These are phyloP conservation scores for carrot (Daucus carota) DNA, from an alignment of 129 eudicot species.

Conservation along the genomic window DH1_v3.0 NC_030384.2:14436001-14436500, in stretches of 20 bases:
- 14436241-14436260: constrained; percentile 38
- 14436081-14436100: too few relatives aligned
- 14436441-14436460: too few relatives aligned
- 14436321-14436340: constrained; percentile 56
- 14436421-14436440: too few relatives aligned
- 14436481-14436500: neutral
- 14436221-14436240: neutral
- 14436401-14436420: too few relatives aligned
- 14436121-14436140: neutral
- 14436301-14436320: constrained; percentile 33
- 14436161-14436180: neutral
- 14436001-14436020: neutral
- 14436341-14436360: constrained; percentile 75
- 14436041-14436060: neutral
- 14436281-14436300: constrained; percentile 45
- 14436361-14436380: constrained; percentile 49
- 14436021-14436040: neutral
- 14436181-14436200: neutral
- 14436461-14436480: too few relatives aligned
- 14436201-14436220: neutral
- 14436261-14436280: constrained; percentile 56
- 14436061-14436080: neutral
- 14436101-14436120: neutral
- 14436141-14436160: neutral
- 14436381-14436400: constrained; percentile 57